phyloP scores from a whole-genome alignment of 257 asterid genomes.

The Thymus quinquecostatus region DNA sequence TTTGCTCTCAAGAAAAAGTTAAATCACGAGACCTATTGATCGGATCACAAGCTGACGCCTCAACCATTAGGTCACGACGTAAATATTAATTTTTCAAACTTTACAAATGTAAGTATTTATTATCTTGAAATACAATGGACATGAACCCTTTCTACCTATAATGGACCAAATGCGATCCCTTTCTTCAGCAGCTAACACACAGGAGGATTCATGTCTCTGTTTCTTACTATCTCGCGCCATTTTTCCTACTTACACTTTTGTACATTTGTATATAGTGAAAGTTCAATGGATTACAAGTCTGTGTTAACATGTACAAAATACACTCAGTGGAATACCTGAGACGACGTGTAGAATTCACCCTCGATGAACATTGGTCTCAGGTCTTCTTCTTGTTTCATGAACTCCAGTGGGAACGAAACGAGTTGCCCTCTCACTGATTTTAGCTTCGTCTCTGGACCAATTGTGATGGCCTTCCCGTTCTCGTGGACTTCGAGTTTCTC shows the following conservation, averaged over 20 bases:
- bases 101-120: background rate
- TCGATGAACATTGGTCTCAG: constrained; percentile 84
- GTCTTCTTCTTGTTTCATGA: constrained; percentile 81
- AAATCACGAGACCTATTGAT: no score
- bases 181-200: constrained; percentile 1
- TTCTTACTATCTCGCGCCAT: background rate
- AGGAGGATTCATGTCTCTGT: constrained; percentile 3
- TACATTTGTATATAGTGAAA: background rate
- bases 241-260: constrained; percentile 10
- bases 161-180: constrained; percentile 16
- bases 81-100: background rate
- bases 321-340: constrained; percentile 79
- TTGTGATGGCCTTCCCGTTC: constrained; percentile 42
- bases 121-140: background rate
- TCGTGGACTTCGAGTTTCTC: constrained; percentile 48
- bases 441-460: constrained; percentile 52
- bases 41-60: no score
- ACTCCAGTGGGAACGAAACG: constrained; percentile 88
- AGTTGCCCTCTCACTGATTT: constrained; percentile 69
- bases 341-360: constrained; percentile 88
- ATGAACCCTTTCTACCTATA: constrained; percentile 7
- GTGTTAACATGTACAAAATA: background rate
- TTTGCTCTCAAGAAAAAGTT: no score
- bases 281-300: constrained; percentile 10
- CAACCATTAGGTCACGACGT: no score